Base-by-base conservation (phyloP, 2,329 filamentous ascomycete genomes). In the Colletotrichum euphorbiae region DNA sequence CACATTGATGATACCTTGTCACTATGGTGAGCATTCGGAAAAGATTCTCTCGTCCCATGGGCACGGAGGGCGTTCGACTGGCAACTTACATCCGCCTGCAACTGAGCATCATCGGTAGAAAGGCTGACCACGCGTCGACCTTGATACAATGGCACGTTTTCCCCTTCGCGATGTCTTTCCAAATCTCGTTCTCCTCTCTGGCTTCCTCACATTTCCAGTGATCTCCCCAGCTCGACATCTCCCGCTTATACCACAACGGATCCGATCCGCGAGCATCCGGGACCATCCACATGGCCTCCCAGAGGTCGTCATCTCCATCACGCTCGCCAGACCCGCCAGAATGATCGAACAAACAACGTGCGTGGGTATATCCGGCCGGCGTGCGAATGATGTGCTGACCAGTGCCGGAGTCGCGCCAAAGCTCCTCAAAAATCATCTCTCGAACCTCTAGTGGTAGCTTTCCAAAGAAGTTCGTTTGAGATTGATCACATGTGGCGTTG, bases 141-240 rank as follows among this genome's bases (percentile, higher is more conserved):
- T 28, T 31, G 13, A 42, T 28, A 17, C 52, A 33, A 19, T 21
- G 21, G 15, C 46, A 45, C 4, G 6, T 28, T 8, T 28, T 28
- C 28, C 65, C 21, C 11, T 46, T 52, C 36, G 38, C 38, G 9
- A 68, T 54, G 4, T 38, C 31, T 15, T 46, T 54, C 65, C 60
- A 68, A 6, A 59, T 59, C 31, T 64, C 52, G 3, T 42, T 46
- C 24, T 64, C 52, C 8, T 65, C 60, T 8, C 52, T 48, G n/a
- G 60, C 54, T 31, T 65, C 65, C 7, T 68, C 54, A n/a, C 60
- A 68, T 48, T 45, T 64, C 65, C 60, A 68, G 31, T 65, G 65
- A 36, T 68, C 65, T 8, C 65, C 64, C 61, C 65, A 68, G 0
- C 45, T 48, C 31, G 65, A 68, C 46, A 59, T 68, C 54, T 68